These are phyloP conservation scores for Neurospora sp. DNA, from an alignment of 495 filamentous ascomycete species.

Conservation along the genomic window DNA sequence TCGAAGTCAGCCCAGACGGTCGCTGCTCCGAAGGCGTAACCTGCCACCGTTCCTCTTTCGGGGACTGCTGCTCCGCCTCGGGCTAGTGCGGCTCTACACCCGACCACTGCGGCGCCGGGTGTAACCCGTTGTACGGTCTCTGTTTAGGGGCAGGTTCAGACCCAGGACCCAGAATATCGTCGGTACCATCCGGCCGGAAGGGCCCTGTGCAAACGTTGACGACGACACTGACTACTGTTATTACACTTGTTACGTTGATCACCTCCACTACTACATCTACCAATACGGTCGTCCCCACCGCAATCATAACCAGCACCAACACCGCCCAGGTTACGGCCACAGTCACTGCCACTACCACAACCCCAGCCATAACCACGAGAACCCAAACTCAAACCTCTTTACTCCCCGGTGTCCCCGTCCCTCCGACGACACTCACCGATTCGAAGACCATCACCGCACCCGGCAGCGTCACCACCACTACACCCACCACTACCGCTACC, in stretches of 20 bases:
- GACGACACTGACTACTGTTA: background rate
- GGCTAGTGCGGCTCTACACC: conserved; percentile 41
- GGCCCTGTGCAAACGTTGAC: background rate
- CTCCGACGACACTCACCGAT: background rate
- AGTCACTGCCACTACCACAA: background rate
- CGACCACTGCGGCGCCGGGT: conserved; percentile 41
- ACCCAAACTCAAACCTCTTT: background rate
- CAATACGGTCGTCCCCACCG: background rate
- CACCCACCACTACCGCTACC: background rate
- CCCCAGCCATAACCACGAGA: background rate
- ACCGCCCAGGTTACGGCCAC: background rate
- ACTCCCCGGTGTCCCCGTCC: background rate
- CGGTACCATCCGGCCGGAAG: background rate
- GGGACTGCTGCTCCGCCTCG: conserved; percentile 32
- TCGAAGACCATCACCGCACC: background rate
- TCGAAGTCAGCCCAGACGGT: conserved; percentile 26
- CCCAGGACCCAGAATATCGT: background rate
- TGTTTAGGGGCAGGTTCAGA: background rate
- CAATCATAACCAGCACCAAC: background rate
- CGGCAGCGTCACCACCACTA: background rate
- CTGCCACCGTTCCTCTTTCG: conserved; percentile 37
- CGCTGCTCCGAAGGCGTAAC: conserved; percentile 42
- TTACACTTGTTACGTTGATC: background rate
- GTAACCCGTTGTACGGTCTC: conserved; percentile 16
- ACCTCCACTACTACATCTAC: background rate